A percentile compares a stretch with the other conserved stretches of the same genome.
Conservation (phyloP, 2,329 filamentous ascomycete genomes). For the Tolypocladium amazonense region DNA sequence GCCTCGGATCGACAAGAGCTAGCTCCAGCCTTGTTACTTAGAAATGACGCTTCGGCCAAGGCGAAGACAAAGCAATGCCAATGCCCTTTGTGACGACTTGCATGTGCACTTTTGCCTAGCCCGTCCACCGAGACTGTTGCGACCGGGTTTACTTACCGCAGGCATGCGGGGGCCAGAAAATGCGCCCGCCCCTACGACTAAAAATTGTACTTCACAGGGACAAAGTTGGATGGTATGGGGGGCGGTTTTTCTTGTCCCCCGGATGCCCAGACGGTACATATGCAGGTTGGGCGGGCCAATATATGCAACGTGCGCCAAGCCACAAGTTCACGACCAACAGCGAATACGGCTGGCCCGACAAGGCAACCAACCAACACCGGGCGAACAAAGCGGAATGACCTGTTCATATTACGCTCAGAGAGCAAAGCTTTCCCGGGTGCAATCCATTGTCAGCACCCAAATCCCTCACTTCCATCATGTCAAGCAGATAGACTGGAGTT, state of each 20-base stretch:
- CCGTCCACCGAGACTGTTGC: background rate
- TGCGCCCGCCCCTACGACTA: too few relatives aligned
- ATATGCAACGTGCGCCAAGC: background rate
- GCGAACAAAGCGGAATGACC: background rate
- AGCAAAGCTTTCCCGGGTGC: background rate
- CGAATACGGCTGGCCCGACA: background rate
- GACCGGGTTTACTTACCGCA: too few relatives aligned
- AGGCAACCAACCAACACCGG: background rate
- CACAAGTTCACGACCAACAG: background rate
- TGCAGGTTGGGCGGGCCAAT: background rate
- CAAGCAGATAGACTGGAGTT: background rate
- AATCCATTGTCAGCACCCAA: background rate
- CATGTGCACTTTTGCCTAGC: background rate
- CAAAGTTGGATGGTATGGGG: too few relatives aligned
- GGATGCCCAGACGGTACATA: too few relatives aligned
- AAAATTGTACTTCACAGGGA: too few relatives aligned
- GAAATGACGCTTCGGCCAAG: background rate
- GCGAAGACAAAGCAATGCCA: background rate
- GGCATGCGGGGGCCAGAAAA: too few relatives aligned
- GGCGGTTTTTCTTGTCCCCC: too few relatives aligned
- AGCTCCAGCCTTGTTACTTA: background rate
- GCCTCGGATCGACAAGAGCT: too few relatives aligned
- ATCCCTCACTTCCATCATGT: background rate
- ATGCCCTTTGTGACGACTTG: background rate
- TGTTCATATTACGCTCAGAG: background rate